phyloP scores from a whole-genome alignment of 352 stramenopile species.

The Globisporangium nunn region DNA sequence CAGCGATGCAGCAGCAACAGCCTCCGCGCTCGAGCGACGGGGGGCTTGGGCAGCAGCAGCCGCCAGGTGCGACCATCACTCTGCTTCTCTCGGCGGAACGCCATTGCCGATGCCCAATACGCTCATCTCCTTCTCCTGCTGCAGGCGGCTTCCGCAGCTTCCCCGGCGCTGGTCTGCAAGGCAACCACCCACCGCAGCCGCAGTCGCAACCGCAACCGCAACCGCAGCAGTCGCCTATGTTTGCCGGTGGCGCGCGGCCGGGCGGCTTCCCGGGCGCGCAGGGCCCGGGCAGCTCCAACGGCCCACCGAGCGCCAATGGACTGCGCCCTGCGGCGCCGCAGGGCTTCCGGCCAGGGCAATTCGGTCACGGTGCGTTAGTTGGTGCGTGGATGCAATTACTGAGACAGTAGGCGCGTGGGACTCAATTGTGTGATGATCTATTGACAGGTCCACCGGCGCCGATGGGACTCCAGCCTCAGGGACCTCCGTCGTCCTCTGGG shows the following conservation, averaged over 20 bases:
- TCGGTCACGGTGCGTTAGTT: conserved; percentile 11
- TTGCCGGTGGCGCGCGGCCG: conserved; percentile 9
- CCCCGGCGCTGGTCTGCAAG: conserved; percentile 2
- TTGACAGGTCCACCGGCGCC: conserved; percentile 5
- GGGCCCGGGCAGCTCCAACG: conserved; percentile 14
- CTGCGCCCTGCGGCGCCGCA: conserved; percentile 8
- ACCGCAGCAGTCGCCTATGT: conserved; percentile 8
- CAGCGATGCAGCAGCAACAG: conserved; percentile 16
- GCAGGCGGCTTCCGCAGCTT: conserved; percentile 15
- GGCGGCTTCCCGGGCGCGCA: conserved; percentile 16
- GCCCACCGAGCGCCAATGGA: conserved; percentile 9
- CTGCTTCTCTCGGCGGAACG: background rate
- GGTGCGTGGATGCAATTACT: background rate
- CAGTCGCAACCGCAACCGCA: too few relatives aligned
- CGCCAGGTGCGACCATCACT: conserved; percentile 5
- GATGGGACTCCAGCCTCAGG: conserved; percentile 6
- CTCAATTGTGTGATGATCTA: background rate
- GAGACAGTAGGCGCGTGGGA: too few relatives aligned
- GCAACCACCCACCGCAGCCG: conserved; percentile 3
- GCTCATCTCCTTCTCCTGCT: background rate
- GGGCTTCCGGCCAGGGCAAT: conserved; percentile 18
- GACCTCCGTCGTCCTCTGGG: conserved; percentile 29
- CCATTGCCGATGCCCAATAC: too few relatives aligned
- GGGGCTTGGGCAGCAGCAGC: conserved; percentile 10
- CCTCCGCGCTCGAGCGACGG: conserved; percentile 29